These are phyloP conservation scores for Diplocarpon mali DNA, from an alignment of 2,329 filamentous ascomycete species.

Conservation along the genomic window DNA sequence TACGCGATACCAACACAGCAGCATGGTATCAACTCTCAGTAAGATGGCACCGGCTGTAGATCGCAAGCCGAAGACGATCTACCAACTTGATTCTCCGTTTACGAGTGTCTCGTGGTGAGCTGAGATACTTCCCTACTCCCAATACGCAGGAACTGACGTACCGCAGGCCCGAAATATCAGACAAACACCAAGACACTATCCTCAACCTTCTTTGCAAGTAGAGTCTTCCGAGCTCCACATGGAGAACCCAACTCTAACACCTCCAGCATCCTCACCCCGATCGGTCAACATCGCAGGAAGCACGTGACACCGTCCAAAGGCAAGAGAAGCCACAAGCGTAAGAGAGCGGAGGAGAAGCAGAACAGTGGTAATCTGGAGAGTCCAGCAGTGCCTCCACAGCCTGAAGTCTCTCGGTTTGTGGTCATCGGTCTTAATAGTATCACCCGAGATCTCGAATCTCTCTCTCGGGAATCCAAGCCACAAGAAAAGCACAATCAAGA, in stretches of 20 bases:
- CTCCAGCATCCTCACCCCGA: constrained; percentile 47
- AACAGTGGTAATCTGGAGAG: constrained; percentile 10
- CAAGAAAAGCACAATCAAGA: neutral
- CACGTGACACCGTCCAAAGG: constrained; percentile 49
- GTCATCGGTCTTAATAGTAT: constrained; percentile 56
- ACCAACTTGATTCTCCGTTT: constrained; percentile 56
- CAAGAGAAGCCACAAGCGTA: constrained; percentile 44
- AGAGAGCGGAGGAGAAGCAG: constrained; percentile 30
- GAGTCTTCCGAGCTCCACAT: constrained; percentile 14
- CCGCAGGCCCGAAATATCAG: constrained; percentile 47
- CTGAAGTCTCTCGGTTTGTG: constrained; percentile 44
- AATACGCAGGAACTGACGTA: constrained; percentile 8
- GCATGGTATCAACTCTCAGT: neutral
- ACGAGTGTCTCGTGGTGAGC: constrained; percentile 47
- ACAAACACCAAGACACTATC: constrained; percentile 50
- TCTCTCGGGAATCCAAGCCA: constrained; percentile 13
- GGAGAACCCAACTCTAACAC: neutral
- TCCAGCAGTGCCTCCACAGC: constrained; percentile 29
- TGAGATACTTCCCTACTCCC: neutral
- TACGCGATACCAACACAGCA: neutral
- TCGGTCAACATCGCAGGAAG: constrained; percentile 48
- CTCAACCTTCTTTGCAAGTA: constrained; percentile 59
- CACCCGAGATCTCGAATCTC: constrained; percentile 39
- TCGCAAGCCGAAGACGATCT: constrained; percentile 44
- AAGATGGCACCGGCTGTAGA: constrained; percentile 30